Evolutionary conservation across 1,284 basidiomycete species (phyloP), one percentile per base, ranked within the genome.

Genomic region (Moesziomyces parantarcticus): DNA sequence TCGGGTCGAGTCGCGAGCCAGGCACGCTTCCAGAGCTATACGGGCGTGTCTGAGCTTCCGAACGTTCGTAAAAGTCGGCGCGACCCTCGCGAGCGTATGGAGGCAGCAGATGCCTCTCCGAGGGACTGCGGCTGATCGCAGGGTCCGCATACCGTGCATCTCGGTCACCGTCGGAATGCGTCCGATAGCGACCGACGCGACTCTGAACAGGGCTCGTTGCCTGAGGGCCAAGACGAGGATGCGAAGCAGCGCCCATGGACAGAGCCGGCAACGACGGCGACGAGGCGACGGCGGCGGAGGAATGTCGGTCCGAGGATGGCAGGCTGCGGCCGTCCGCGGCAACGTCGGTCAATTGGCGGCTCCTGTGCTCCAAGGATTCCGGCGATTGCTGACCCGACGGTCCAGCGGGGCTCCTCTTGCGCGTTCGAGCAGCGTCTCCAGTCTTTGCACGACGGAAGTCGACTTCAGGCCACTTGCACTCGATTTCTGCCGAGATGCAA

Each of bases 391-490:
- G 58, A 22, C 58, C 34, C 11, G 69, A 54, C 8, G 59, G 36
- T 32, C 47, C 59, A 18, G 42, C 45, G 2, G 63, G 58, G 50
- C 52, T 63, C n/a, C 52, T 63, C 22, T 62, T 62, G 40, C 60
- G 64, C 23, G 46, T 43, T n/a, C 53, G 50, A 5, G 61, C 63
- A 25, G 69, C 61, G 21, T 74, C 71, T 21, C 66, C 65, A 0
- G 66, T 56, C 58, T 74, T 74, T 29, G 71, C 71, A 22, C 71
- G 57, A 43, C 71, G 71, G 43, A 74, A 74, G 43, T 74, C 71
- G 50, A 69, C 60, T 40, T 74, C 71, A 20, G 71, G 71, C 71
- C 71, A 74, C 43, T 69, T 74, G 53, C 71, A 74, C 8, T 69
- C 58, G 52, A 74, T 69, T 44, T 69, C 70, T 73, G 60, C 20